Percentiles rank a stretch among this genome's conserved stretches.
Evolutionary conservation across 441 rosid species (phyloP).

Genomic region (Populus hybrid): DNA sequence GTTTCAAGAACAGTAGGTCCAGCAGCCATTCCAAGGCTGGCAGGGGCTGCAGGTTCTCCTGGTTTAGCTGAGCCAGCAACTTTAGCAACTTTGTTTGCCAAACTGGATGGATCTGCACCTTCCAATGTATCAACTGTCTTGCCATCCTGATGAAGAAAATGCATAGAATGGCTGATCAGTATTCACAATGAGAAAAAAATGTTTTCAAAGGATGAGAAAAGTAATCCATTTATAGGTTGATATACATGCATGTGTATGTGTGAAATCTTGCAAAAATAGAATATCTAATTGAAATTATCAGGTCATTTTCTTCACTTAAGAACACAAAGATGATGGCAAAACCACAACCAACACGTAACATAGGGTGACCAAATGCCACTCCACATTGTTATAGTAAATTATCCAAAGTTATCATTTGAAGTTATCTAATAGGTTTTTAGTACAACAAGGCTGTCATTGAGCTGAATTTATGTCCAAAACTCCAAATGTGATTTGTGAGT

Average conservation of each 20-base stretch:
- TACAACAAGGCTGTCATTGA: no score
- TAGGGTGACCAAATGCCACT: no score
- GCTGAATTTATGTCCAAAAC: no score
- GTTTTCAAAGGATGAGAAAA: neutral
- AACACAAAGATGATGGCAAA: neutral
- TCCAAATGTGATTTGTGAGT: no score
- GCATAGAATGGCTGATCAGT: neutral
- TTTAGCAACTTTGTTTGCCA: constrained; percentile 88
- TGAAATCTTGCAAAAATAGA: neutral
- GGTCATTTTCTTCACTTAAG: neutral
- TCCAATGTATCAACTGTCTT: constrained; percentile 72
- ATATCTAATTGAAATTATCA: neutral
- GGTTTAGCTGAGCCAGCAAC: constrained; percentile 60
- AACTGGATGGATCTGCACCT: constrained; percentile 92
- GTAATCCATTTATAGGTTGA: neutral
- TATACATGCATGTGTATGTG: neutral
- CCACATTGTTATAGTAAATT: no score
- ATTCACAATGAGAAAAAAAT: neutral
- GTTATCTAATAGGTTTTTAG: no score
- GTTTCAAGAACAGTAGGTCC: constrained; percentile 73
- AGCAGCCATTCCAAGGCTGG: constrained; percentile 95
- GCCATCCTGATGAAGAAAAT: constrained; percentile 55
- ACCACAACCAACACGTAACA: neutral
- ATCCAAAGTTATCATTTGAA: no score
- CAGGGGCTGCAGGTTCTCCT: constrained; percentile 87